phyloP scores from a whole-genome alignment of 495 filamentous ascomycete genomes.

The Pyronema domesticum region DNA sequence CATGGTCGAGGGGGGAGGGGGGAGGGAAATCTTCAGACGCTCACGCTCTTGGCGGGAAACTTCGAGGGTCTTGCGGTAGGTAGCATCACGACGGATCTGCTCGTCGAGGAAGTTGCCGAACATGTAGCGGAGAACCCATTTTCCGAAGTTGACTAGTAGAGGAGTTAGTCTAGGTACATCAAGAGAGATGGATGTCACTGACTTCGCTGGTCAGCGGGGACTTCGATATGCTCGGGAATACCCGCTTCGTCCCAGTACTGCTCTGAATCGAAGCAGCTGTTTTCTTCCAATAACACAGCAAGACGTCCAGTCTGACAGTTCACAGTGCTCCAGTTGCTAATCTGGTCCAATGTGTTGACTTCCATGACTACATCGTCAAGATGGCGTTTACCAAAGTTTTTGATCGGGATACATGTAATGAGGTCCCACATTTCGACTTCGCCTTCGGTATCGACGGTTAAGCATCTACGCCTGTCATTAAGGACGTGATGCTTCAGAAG shows the following conservation, averaged over 20 bases:
- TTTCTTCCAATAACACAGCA: slow-evolving; percentile 79
- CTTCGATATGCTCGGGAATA: slow-evolving; percentile 53
- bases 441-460: slow-evolving; percentile 86
- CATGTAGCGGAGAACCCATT: slow-evolving; percentile 88
- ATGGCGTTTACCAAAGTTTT: slow-evolving; percentile 79
- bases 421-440: slow-evolving; percentile 96
- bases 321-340: slow-evolving; percentile 88
- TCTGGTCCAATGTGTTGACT: slow-evolving; percentile 71
- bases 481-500: slow-evolving; percentile 82
- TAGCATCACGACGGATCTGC: slow-evolving; percentile 64
- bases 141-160: slow-evolving; percentile 70
- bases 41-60: slow-evolving; percentile 39
- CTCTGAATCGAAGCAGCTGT: slow-evolving; percentile 94
- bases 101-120: slow-evolving; percentile 81
- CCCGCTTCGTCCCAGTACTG: slow-evolving; percentile 82
- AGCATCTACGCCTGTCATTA: slow-evolving; percentile 72
- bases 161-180: neutral
- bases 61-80: slow-evolving; percentile 48
- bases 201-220: slow-evolving; percentile 90
- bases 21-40: slow-evolving; percentile 40
- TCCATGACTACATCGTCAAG: slow-evolving; percentile 80
- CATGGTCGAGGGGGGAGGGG: slow-evolving; percentile 34
- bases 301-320: slow-evolving; percentile 82
- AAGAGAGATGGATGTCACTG: slow-evolving; percentile 24
- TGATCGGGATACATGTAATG: slow-evolving; percentile 63